Evolutionary conservation across 1,284 basidiomycete species (phyloP).

Genomic region (Rhodotorula sp.): DNA sequence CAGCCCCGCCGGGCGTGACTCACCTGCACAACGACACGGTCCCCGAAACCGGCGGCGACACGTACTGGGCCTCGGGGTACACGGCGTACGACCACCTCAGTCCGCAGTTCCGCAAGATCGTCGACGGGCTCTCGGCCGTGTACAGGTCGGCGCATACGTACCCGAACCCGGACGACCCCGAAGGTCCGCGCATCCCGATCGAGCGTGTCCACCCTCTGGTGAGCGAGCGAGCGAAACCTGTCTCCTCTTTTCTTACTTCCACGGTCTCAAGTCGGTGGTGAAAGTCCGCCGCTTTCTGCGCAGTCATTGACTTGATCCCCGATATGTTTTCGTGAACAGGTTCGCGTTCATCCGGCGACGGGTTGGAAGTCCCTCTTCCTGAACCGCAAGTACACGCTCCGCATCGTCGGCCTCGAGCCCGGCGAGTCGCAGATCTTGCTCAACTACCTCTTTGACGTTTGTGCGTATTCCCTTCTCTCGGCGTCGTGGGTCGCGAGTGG

Average conservation of each 20-base stretch:
- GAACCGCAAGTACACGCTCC: slow-evolving; percentile 43
- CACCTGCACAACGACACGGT: slow-evolving; percentile 51
- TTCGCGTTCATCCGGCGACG: slow-evolving; percentile 47
- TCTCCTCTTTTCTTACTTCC: neutral
- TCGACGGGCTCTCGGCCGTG: slow-evolving; percentile 47
- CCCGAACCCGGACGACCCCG: slow-evolving; percentile 42
- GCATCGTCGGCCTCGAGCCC: slow-evolving; percentile 47
- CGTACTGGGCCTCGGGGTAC: slow-evolving; percentile 66
- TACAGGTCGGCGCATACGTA: slow-evolving; percentile 47
- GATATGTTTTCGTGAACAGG: neutral
- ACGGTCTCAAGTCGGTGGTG: neutral
- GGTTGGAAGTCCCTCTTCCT: slow-evolving; percentile 46
- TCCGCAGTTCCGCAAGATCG: slow-evolving; percentile 43
- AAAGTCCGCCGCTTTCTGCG: too few relatives aligned
- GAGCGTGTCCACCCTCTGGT: slow-evolving; percentile 43
- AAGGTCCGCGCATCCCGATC: slow-evolving; percentile 63
- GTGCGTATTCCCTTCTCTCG: slow-evolving; percentile 18
- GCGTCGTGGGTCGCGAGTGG: too few relatives aligned
- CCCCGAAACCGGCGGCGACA: slow-evolving; percentile 65
- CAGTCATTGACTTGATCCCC: too few relatives aligned
- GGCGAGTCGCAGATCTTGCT: slow-evolving; percentile 44
- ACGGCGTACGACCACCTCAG: slow-evolving; percentile 49
- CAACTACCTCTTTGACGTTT: slow-evolving; percentile 40
- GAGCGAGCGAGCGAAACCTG: neutral
- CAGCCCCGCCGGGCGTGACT: slow-evolving; percentile 62